These are phyloP conservation scores for Pestalotiopsis sp. DNA, from an alignment of 2,329 filamentous ascomycete genomes.

Conservation along the genomic window DNA sequence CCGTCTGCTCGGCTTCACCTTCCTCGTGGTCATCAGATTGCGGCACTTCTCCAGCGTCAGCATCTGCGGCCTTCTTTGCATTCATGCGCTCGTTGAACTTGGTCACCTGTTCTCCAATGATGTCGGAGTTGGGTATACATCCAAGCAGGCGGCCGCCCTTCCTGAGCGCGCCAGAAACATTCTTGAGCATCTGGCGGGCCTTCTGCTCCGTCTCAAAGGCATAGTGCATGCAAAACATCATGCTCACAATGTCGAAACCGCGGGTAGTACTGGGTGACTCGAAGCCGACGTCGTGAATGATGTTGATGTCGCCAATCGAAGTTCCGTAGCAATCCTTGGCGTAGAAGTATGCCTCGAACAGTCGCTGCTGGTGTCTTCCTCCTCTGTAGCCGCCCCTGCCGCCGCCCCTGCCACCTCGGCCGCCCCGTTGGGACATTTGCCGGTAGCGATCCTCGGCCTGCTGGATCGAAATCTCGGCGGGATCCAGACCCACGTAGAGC, in stretches of 20 bases:
- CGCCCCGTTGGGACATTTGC: constrained; percentile 64
- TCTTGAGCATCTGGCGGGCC: constrained; percentile 87
- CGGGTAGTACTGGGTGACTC: constrained; percentile 74
- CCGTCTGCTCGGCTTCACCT: constrained; percentile 61
- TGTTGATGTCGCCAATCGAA: constrained; percentile 75
- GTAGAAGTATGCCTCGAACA: constrained; percentile 86
- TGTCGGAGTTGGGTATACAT: constrained; percentile 94
- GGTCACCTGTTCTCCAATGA: constrained; percentile 77
- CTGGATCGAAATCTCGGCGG: constrained; percentile 86
- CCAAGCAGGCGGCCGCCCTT: constrained; percentile 95
- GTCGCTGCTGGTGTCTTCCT: constrained; percentile 45
- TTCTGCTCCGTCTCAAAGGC: constrained; percentile 92
- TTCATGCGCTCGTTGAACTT: constrained; percentile 65
- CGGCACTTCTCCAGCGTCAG: constrained; percentile 25
- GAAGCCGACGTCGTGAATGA: constrained; percentile 85
- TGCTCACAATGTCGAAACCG: constrained; percentile 93
- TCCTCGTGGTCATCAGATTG: constrained; percentile 49
- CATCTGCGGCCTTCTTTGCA: constrained; percentile 33
- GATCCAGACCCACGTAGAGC: constrained; percentile 91
- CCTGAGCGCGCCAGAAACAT: constrained; percentile 85
- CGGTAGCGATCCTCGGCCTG: constrained; percentile 85
- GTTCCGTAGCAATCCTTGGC: constrained; percentile 92
- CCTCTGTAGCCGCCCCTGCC: constrained; percentile 47
- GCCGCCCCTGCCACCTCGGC: constrained; percentile 46
- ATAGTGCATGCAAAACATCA: constrained; percentile 99